Evolutionary conservation across 495 filamentous ascomycete genomes (phyloP).

Genomic region (Aspergillus carlsbadensis): DNA sequence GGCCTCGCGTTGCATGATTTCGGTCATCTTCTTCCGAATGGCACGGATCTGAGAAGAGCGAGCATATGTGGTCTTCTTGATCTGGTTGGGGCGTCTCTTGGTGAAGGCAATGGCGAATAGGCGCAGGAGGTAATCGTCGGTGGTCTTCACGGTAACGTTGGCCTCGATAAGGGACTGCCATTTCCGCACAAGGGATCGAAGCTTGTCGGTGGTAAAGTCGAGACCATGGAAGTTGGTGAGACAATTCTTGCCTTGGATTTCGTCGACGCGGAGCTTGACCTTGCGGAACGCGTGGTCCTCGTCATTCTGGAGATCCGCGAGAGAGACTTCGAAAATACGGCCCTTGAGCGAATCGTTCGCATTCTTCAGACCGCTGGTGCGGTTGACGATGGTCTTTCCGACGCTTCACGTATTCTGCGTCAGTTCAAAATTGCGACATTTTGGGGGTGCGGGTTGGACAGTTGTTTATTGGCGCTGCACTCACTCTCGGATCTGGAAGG

Average conservation of each 20-base stretch:
- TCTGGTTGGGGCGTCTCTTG: constrained; percentile 96
- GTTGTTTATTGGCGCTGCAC: constrained; percentile 26
- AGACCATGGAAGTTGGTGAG: constrained; percentile 99
- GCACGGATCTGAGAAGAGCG: constrained; percentile 91
- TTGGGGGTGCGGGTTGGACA: constrained; percentile 2
- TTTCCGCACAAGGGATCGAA: constrained; percentile 97
- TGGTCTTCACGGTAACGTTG: constrained; percentile 99
- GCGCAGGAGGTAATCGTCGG: constrained; percentile 97
- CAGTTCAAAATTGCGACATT: constrained; percentile 13
- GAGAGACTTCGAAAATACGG: constrained; percentile 96
- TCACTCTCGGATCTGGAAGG: constrained; percentile 96
- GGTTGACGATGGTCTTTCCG: constrained; percentile 98
- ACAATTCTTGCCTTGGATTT: constrained; percentile 99
- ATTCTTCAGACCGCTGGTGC: constrained; percentile 98
- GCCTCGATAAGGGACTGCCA: constrained; percentile 99
- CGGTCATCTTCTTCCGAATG: constrained; percentile 99
- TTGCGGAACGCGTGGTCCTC: constrained; percentile 99
- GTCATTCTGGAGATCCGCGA: constrained; percentile 98
- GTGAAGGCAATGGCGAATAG: constrained; percentile 99
- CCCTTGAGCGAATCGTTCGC: constrained; percentile 98
- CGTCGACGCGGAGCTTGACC: constrained; percentile 97
- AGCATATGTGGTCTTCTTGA: constrained; percentile 99
- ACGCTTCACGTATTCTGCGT: constrained; percentile 59
- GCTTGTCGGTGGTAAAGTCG: constrained; percentile 99
- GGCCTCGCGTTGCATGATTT: constrained; percentile 97